Evolutionary conservation across 148 eudicot species (phyloP).

Genomic region (Arctostaphylos glauca): DNA sequence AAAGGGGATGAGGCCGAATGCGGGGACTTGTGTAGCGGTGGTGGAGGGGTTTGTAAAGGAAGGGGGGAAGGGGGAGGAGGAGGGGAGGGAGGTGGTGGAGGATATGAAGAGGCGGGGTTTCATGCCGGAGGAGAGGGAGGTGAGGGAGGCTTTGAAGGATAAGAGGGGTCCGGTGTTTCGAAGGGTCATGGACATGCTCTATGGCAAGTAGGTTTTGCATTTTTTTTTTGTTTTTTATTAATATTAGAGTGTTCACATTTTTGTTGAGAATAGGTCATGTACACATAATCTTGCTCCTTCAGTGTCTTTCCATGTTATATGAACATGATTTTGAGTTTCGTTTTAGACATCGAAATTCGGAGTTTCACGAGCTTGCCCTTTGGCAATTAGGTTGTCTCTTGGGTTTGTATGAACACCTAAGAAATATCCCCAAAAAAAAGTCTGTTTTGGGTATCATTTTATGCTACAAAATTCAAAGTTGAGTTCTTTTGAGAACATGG

Average conservation of each 20-base stretch:
- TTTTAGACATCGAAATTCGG: not conserved
- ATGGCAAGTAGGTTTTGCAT: slow-evolving; percentile 35
- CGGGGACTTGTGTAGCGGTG: slow-evolving; percentile 41
- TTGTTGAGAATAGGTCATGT: not conserved
- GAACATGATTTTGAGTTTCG: not conserved
- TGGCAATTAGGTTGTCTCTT: not conserved
- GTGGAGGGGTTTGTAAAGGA: slow-evolving; percentile 45
- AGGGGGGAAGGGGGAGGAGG: slow-evolving; percentile 42
- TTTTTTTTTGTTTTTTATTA: not conserved
- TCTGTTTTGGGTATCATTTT: too few relatives aligned
- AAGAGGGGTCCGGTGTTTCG: slow-evolving; percentile 43
- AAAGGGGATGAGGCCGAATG: slow-evolving; percentile 58
- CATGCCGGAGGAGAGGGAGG: slow-evolving; percentile 44
- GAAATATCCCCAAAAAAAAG: too few relatives aligned
- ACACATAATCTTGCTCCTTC: not conserved
- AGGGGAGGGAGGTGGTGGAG: slow-evolving; percentile 48
- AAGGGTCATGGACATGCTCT: slow-evolving; percentile 45
- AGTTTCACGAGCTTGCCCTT: not conserved
- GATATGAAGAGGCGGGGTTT: slow-evolving; percentile 52
- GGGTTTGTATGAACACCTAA: not conserved
- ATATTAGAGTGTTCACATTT: not conserved
- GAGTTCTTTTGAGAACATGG: not conserved
- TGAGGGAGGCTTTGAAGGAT: slow-evolving; percentile 49
- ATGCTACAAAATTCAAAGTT: not conserved
- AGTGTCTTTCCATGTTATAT: not conserved